phyloP scores from a whole-genome alignment of 345 rosid species.

The Murraya koenigii region DNA sequence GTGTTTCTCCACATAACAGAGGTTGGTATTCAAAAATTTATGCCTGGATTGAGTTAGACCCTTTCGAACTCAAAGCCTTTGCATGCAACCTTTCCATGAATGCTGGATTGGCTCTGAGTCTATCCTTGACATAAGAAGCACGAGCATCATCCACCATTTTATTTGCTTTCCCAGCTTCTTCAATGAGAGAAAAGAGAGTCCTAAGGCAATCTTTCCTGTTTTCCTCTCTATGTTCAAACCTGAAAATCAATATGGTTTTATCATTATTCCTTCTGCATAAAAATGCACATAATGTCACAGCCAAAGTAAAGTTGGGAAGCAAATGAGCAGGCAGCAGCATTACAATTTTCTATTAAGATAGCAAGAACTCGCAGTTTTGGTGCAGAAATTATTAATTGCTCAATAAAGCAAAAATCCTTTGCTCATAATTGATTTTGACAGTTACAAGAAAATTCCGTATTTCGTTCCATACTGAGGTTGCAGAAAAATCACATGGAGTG shows the following conservation, averaged over 20 bases:
- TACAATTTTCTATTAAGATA: background rate
- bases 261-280: background rate
- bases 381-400: background rate
- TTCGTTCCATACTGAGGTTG: background rate
- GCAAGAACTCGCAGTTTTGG: background rate
- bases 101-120: conserved; percentile 77
- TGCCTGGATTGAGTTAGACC: conserved; percentile 29
- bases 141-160: conserved; percentile 73
- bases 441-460: background rate
- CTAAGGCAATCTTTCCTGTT: conserved; percentile 93
- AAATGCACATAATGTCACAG: background rate
- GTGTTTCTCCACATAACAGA: background rate
- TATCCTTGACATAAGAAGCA: conserved; percentile 64
- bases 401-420: background rate
- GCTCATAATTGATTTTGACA: background rate
- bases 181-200: conserved; percentile 70
- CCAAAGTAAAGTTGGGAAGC: background rate
- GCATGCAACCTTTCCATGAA: conserved; percentile 83
- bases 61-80: conserved; percentile 49
- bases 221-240: conserved; percentile 95
- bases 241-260: conserved; percentile 24
- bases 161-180: conserved; percentile 84
- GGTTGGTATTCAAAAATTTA: conserved; percentile 19
- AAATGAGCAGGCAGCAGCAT: background rate
- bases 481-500: background rate